Percentiles rank a stretch among this genome's conserved stretches.
Evolutionary conservation across 1,284 basidiomycete genomes (phyloP).

Genomic region (Boletus albobrunnescens): DNA sequence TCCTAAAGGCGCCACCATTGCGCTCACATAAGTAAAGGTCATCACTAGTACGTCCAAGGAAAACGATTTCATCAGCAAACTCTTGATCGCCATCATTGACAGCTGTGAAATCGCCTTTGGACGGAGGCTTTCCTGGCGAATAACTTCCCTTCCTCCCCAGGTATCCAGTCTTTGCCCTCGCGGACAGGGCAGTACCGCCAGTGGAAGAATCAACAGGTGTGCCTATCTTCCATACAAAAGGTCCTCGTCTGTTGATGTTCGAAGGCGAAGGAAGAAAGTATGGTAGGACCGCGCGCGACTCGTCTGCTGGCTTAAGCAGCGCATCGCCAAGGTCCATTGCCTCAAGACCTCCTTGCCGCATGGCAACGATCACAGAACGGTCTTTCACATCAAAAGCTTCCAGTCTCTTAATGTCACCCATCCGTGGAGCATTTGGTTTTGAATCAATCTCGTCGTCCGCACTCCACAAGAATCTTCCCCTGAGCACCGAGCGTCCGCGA

Average conservation of each 20-base stretch:
- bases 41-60: constrained; percentile 68
- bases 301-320: constrained; percentile 67
- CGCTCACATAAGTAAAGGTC: constrained; percentile 78
- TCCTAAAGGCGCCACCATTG: constrained; percentile 66
- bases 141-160: constrained; percentile 50
- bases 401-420: constrained; percentile 75
- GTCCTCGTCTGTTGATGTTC: constrained; percentile 59
- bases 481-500: constrained; percentile 75
- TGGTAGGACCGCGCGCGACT: constrained; percentile 64
- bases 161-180: constrained; percentile 38
- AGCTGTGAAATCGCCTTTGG: constrained; percentile 48
- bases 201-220: constrained; percentile 51
- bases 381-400: constrained; percentile 73
- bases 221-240: constrained; percentile 78
- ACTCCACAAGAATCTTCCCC: constrained; percentile 75
- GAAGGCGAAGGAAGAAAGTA: constrained; percentile 59
- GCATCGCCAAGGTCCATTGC: constrained; percentile 75
- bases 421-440: constrained; percentile 38
- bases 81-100: constrained; percentile 52
- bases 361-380: constrained; percentile 70
- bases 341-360: constrained; percentile 79
- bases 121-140: constrained; percentile 45
- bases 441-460: constrained; percentile 53
- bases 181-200: constrained; percentile 39
- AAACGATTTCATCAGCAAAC: constrained; percentile 65